Evolutionary conservation across 2,329 filamentous ascomycete genomes (phyloP).

Genomic region (Diaporthe amygdali): DNA sequence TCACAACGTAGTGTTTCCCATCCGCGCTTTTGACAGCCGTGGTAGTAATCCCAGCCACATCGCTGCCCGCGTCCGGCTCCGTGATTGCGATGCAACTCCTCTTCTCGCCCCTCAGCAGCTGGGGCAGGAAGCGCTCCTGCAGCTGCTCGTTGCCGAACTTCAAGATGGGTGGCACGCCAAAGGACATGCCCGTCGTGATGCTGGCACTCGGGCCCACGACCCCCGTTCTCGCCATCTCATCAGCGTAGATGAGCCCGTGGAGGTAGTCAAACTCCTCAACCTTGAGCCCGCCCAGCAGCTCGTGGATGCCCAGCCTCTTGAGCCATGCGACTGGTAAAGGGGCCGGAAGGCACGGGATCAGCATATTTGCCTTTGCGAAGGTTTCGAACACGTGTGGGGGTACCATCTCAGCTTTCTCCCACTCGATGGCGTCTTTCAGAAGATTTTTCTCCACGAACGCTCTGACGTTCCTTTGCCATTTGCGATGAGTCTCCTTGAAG

Average conservation of each 20-base stretch:
- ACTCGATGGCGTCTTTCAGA: conserved; percentile 67
- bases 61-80: conserved; percentile 75
- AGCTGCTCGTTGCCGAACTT: conserved; percentile 69
- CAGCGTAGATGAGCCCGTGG: conserved; percentile 72
- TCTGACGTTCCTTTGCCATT: conserved; percentile 72
- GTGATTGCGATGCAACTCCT: conserved; percentile 79
- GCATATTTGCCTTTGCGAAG: conserved; percentile 71
- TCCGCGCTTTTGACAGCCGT: conserved; percentile 66
- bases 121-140: conserved; percentile 71
- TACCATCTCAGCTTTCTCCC: conserved; percentile 70
- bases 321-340: conserved; percentile 73
- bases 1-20: conserved; percentile 72
- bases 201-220: conserved; percentile 66
- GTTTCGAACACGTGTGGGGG: conserved; percentile 67
- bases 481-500: conserved; percentile 68
- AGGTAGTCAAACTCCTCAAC: conserved; percentile 78
- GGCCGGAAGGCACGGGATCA: conserved; percentile 72
- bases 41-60: conserved; percentile 76
- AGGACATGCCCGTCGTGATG: conserved; percentile 75
- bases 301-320: conserved; percentile 67
- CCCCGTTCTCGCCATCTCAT: conserved; percentile 73
- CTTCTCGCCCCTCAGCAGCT: conserved; percentile 69
- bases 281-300: conserved; percentile 68
- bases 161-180: conserved; percentile 73
- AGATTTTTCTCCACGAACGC: conserved; percentile 70